Evolutionary conservation across 805 yeast species (phyloP).

Genomic region (Starmerella roubikii): DNA sequence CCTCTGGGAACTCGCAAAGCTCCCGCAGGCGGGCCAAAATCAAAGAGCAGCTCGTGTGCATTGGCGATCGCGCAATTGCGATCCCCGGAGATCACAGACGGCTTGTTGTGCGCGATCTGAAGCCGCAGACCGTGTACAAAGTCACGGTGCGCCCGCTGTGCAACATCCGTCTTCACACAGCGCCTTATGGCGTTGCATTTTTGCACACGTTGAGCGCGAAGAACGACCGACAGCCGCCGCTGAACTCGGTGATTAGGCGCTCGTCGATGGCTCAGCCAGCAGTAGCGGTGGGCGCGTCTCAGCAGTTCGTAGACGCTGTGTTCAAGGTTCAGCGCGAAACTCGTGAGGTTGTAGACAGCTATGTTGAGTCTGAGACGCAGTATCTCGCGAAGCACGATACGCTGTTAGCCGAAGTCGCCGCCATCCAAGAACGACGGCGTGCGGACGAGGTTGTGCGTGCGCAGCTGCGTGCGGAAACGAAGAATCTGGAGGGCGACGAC

Average conservation of each 20-base stretch:
- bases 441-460: constrained; percentile 23
- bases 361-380: constrained; percentile 5
- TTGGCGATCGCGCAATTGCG: constrained; percentile 16
- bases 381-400: constrained; percentile 23
- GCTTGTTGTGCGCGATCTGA: constrained; percentile 25
- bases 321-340: constrained; percentile 4
- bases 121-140: constrained; percentile 25
- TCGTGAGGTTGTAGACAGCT: constrained; percentile 4
- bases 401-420: constrained; percentile 25
- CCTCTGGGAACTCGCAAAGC: not conserved
- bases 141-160: constrained; percentile 26
- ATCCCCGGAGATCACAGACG: constrained; percentile 26
- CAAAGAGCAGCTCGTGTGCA: constrained; percentile 2
- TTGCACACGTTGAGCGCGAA: not conserved
- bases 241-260: not conserved
- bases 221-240: not conserved
- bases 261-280: not conserved
- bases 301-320: too few species aligned
- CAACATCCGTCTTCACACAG: not conserved
- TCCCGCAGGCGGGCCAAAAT: constrained; percentile 6
- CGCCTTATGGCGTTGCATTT: not conserved
- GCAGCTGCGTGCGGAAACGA: constrained; percentile 27
- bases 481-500: constrained; percentile 27
- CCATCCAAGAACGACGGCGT: constrained; percentile 22
- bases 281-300: not conserved